Percentiles rank a stretch among this genome's conserved stretches.
phyloP scores from a whole-genome alignment of 805 yeast genomes.

The Metschnikowia kunwiensis region DNA sequence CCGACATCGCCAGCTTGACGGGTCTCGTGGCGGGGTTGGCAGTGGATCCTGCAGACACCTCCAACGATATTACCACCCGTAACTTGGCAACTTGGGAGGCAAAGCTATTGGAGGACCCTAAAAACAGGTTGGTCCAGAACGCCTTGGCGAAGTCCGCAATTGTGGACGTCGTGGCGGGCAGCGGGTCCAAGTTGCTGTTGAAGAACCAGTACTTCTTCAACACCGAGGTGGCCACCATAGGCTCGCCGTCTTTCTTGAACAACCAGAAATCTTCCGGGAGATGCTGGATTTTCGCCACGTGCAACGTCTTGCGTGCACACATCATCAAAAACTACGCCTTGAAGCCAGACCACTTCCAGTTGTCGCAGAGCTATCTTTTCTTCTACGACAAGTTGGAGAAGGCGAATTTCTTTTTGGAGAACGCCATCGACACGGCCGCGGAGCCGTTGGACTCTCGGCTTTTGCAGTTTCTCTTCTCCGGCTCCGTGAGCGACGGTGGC shows the following conservation, averaged over 20 bases:
- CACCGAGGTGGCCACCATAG: conserved; percentile 33
- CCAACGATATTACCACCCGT: conserved; percentile 4
- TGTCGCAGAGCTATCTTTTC: conserved; percentile 76
- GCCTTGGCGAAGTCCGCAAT: conserved; percentile 51
- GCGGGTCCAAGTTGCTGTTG: conserved; percentile 18
- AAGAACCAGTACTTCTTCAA: conserved; percentile 36
- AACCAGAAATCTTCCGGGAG: conserved; percentile 77
- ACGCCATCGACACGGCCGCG: conserved; percentile 64
- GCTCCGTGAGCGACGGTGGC: conserved; percentile 81
- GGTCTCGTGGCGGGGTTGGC: conserved; percentile 5
- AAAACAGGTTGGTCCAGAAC: conserved; percentile 51
- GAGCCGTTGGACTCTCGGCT: conserved; percentile 68
- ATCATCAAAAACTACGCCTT: conserved; percentile 61
- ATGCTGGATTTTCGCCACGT: conserved; percentile 87
- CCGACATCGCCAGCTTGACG: conserved; percentile 1
- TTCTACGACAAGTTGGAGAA: conserved; percentile 87
- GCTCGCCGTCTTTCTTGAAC: conserved; percentile 34
- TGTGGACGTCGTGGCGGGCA: conserved; percentile 39
- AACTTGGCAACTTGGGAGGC: conserved; percentile 45
- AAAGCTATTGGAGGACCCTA: conserved; percentile 43
- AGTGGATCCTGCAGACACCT: conserved; percentile 4
- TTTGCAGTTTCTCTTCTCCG: conserved; percentile 59
- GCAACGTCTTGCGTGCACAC: conserved; percentile 65
- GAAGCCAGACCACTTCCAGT: conserved; percentile 51
- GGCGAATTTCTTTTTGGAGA: conserved; percentile 76